A percentile compares a stretch with the other conserved stretches of the same genome.
These are phyloP conservation scores for Scenedesmus sp. DNA, from an alignment of 163 green algal genomes.

Conservation along the genomic window DNA sequence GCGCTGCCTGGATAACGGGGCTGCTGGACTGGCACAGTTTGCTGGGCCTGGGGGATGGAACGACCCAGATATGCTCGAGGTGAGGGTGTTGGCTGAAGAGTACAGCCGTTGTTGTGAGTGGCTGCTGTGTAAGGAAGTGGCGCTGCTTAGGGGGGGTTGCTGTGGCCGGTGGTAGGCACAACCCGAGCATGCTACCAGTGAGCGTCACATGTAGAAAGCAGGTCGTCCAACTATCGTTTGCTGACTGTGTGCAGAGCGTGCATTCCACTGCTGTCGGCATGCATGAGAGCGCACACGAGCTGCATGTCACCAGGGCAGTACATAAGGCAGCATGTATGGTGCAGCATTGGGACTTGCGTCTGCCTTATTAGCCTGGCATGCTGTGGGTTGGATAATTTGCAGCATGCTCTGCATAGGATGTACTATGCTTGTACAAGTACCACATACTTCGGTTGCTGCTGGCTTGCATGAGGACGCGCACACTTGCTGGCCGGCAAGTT, in stretches of 20 bases:
- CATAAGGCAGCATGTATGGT: too few species aligned
- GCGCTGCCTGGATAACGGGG: slow-evolving; percentile 65
- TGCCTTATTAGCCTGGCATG: too few species aligned
- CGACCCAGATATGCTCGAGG: slow-evolving; percentile 90
- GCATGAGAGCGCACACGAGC: not conserved
- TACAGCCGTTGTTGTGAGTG: not conserved
- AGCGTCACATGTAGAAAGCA: not conserved
- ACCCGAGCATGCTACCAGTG: too few species aligned
- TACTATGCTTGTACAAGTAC: too few species aligned
- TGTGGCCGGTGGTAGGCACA: not conserved
- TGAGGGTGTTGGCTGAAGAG: not conserved
- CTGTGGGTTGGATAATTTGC: too few species aligned
- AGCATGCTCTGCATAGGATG: too few species aligned
- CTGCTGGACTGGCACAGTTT: slow-evolving; percentile 67
- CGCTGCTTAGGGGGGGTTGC: not conserved
- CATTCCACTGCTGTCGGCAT: too few species aligned
- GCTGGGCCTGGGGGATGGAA: slow-evolving; percentile 79
- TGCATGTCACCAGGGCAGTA: too few species aligned
- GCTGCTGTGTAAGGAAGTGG: not conserved
- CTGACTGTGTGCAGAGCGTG: too few species aligned
- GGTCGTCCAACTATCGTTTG: not conserved
- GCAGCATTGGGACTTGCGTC: too few species aligned
- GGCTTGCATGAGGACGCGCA: too few species aligned
- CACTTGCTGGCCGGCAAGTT: slow-evolving; percentile 57
- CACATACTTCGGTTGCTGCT: too few species aligned